Conservation (phyloP, 495 filamentous ascomycete species). For the Hypoxylon crocopeplum region DNA sequence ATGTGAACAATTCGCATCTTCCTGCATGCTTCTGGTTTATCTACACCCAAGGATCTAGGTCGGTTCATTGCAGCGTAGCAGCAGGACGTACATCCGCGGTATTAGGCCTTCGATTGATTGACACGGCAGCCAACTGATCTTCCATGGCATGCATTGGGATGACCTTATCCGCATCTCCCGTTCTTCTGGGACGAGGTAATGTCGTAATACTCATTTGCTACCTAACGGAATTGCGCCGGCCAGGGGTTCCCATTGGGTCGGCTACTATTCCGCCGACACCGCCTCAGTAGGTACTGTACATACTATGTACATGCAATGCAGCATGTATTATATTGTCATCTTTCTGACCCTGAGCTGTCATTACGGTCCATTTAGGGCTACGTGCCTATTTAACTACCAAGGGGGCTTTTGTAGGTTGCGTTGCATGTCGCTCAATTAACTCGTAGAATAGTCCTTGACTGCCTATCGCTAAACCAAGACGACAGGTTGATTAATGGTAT, state of each 20-base stretch:
- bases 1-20: conserved; percentile 36
- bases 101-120: conserved; percentile 30
- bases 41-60: conserved; percentile 36
- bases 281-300: conserved; percentile 24
- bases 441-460: no score
- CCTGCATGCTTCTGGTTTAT: conserved; percentile 18
- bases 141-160: conserved; percentile 36
- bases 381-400: neutral
- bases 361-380: no score
- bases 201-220: conserved; percentile 28
- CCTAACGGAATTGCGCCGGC: conserved; percentile 19
- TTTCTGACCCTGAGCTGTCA: conserved; percentile 9
- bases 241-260: conserved; percentile 32
- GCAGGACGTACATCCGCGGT: conserved; percentile 33
- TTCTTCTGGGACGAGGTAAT: conserved; percentile 34
- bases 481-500: conserved; percentile 9
- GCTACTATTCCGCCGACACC: conserved; percentile 38
- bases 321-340: neutral
- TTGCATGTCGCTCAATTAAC: conserved; percentile 6
- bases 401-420: conserved; percentile 4
- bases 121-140: conserved; percentile 24
- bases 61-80: conserved; percentile 27
- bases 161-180: conserved; percentile 38
- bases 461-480: neutral
- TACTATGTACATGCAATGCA: neutral